Evolutionary conservation across 2,329 filamentous ascomycete genomes (phyloP).

Genomic region (Colletotrichum euphorbiae): DNA sequence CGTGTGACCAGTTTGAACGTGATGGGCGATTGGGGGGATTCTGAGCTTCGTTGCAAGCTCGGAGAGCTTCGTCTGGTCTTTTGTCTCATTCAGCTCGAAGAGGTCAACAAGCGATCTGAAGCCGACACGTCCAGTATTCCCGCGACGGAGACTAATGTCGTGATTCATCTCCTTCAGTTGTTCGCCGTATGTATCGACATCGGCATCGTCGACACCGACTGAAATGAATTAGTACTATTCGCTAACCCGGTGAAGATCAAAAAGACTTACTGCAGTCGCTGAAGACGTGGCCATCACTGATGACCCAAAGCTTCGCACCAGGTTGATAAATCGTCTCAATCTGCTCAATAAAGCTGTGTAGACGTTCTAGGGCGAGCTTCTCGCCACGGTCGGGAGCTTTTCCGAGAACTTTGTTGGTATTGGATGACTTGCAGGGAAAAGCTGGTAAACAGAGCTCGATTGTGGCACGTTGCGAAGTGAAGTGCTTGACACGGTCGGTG

Average conservation of each 20-base stretch:
- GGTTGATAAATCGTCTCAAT: conserved; percentile 48
- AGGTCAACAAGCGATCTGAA: conserved; percentile 47
- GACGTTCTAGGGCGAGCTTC: conserved; percentile 47
- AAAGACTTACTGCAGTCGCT: conserved; percentile 53
- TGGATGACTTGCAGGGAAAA: conserved; percentile 55
- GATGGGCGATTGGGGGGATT: conserved; percentile 52
- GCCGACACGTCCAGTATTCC: conserved; percentile 43
- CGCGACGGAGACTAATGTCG: conserved; percentile 42
- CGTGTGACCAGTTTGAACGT: conserved; percentile 44
- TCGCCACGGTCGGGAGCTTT: conserved; percentile 50
- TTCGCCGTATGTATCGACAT: conserved; percentile 54
- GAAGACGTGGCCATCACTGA: conserved; percentile 56
- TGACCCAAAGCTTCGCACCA: conserved; percentile 51
- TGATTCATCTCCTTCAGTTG: conserved; percentile 53
- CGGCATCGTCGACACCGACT: conserved; percentile 57
- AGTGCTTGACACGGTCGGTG: conserved; percentile 41
- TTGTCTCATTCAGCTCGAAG: conserved; percentile 53
- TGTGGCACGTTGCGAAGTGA: conserved; percentile 40
- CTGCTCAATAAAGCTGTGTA: conserved; percentile 46
- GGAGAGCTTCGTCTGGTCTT: conserved; percentile 17
- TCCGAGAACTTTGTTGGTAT: conserved; percentile 49
- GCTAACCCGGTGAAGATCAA: rapidly evolving
- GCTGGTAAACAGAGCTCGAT: conserved; percentile 51
- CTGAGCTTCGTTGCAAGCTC: conserved; percentile 13
- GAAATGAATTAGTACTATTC: not conserved